phyloP scores from a whole-genome alignment of 1,284 basidiomycete species.

The Naganishia liquefaciens region DNA sequence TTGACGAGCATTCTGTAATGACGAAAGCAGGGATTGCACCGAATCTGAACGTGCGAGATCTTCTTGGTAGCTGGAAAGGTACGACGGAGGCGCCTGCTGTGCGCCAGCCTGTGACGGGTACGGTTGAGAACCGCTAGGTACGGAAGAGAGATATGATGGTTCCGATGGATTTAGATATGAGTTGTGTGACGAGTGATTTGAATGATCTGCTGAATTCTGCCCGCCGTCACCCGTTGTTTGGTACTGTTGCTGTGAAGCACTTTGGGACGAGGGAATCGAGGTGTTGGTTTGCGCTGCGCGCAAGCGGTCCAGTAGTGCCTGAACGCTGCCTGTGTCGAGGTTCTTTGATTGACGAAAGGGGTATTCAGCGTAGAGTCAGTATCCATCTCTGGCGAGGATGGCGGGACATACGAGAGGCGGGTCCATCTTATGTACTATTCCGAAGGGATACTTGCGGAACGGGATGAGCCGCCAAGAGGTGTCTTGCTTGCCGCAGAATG shows the following conservation, averaged over 20 bases:
- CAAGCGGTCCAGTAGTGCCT: constrained; percentile 19
- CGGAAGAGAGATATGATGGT: no score
- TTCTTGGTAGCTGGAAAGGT: no score
- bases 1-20: constrained; percentile 4
- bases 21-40: constrained; percentile 11
- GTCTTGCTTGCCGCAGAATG: no score
- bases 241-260: not conserved
- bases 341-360: not conserved
- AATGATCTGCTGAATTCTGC: not conserved
- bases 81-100: no score
- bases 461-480: no score
- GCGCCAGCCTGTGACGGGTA: no score
- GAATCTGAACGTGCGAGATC: not conserved
- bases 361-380: not conserved
- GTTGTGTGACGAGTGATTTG: not conserved
- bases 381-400: no score
- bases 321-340: constrained; percentile 5
- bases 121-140: no score
- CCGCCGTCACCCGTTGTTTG: not conserved
- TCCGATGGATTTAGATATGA: not conserved
- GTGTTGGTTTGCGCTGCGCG: constrained; percentile 7
- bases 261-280: not conserved
- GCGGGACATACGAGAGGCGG: not conserved
- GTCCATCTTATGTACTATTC: not conserved
- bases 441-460: no score